Base-by-base conservation (phyloP, 441 rosid genomes). In the Arabidopsis hybrid region DNA sequence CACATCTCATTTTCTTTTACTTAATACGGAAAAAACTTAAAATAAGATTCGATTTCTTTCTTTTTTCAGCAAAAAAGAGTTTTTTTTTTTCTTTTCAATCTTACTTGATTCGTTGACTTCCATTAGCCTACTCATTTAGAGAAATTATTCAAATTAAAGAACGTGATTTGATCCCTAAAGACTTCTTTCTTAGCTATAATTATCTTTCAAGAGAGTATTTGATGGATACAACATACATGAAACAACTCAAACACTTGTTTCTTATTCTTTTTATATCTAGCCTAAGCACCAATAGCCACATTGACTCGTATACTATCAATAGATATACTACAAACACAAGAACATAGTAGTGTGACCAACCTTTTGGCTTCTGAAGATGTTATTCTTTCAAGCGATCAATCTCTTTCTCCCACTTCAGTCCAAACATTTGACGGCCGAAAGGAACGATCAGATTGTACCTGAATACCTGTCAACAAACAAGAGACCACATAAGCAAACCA, bases 401-500 rank as follows among this genome's bases (percentile, higher is more conserved):
- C 74, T 89, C 97, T 72, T 86, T 93, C 78, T 91, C 92, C 96
- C 97, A 91, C 65, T 93, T 93, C 73, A 91, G 39, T 60, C 97
- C 98, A 75, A 77, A 67, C 91, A 93, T 89, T 78, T 91, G 98
- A 4, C 94, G 94, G 32, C 98, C 96, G 18, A 90, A 90, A n/a
- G 97, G 97, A 42, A 85, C 95, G 1, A 94, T 89, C 58, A 94
- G 85, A 47, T 91, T 91, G 67, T 91, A 89, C 71, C 90, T 83
- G 61, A 91, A 88, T 63, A 94, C 92, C 98, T 91, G 85, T 69
- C 67, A 7, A 72, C 1, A 43, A 46, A 70, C 46, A 34, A 60
- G 58, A 14, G 21, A 29, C 34, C 65, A 57, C 62, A 78, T 51
- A 17, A 74, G 72, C 5, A 34, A 29, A 17, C 7, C 10, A 34